Base-by-base conservation (phyloP, 108 stramenopile genomes). In the Mediolabrus comicus region DNA sequence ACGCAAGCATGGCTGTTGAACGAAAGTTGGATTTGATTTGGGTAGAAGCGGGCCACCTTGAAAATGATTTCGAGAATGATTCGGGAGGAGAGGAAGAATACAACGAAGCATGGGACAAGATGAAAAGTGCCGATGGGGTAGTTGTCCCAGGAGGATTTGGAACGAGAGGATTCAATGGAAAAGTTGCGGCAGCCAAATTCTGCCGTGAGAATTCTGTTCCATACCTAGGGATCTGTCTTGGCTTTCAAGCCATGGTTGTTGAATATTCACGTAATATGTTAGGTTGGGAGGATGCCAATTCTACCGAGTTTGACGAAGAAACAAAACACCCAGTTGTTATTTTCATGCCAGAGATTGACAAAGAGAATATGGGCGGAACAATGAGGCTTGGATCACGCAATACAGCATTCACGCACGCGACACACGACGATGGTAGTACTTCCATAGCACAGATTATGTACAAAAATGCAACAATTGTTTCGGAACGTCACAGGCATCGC, bases 321-420 rank as follows among this genome's bases (percentile, higher is more conserved):
- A 71, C 89, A 19, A 56, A 81, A 26, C 72, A 97, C 54, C 93
- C 87, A 14, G 96, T 96, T 30, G 93, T 99, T 29, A 77, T 99
- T 61, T 99, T 99, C 86, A 99, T 99, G 99, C 99, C 98, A 2
- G 99, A 99, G 77, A 95, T 98, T 69, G 95, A 98, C 86, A 92
- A 82, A 57, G 80, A 83, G 35, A 88, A 86, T 56, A 98, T 99
- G 97, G 99, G 99, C 5, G 99, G 99, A 35, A 99, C 95, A 13
- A 99, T 99, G 99, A 89, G 99, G 54, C 81, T 99, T 2, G 99
- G 99, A 49, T 94, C 90, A 17, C 85, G 99, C 24, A 76, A 81
- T 52, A 99, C 98, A 32, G 86, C 61, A 35, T 92, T 92, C 67
- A 93, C 86, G 17, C 87, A 89, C 68, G 66, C 65, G 28, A 80